Evolutionary conservation across 1,284 basidiomycete genomes (phyloP).

Genomic region (Sporisorium exsertum): DNA sequence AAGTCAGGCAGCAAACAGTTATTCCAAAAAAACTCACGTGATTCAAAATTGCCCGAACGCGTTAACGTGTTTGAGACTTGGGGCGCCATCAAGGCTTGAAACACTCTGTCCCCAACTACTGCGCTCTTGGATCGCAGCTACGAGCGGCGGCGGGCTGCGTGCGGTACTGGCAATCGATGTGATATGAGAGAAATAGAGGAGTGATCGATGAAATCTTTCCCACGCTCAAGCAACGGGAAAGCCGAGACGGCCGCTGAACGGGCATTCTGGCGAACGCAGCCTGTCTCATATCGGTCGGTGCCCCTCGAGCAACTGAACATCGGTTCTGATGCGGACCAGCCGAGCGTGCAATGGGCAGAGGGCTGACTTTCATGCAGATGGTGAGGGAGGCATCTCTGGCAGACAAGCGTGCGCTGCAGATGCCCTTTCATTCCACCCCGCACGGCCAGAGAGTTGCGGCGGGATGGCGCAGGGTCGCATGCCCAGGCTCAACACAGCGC

Average conservation of each 20-base stretch:
- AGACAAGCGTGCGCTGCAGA: not conserved
- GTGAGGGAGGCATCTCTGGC: not conserved
- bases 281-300: not conserved
- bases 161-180: constrained; percentile 13
- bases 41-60: constrained; percentile 23
- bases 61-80: constrained; percentile 11
- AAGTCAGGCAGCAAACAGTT: no score
- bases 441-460: constrained; percentile 2
- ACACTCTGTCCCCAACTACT: no score
- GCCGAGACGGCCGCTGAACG: constrained; percentile 5
- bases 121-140: not conserved
- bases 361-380: not conserved
- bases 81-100: not conserved
- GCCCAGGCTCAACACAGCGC: constrained; percentile 3
- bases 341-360: not conserved
- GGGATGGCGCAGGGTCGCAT: constrained; percentile 6
- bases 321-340: no score
- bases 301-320: not conserved
- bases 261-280: not conserved
- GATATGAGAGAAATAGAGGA: constrained; percentile 17
- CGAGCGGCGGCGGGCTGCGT: not conserved
- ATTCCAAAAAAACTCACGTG: constrained; percentile 33
- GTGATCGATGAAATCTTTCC: constrained; percentile 8
- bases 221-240: constrained; percentile 21
- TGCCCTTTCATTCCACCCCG: not conserved